Evolutionary conservation across 2,329 filamentous ascomycete species (phyloP).

Genomic region (Phialophora verrucosa): DNA sequence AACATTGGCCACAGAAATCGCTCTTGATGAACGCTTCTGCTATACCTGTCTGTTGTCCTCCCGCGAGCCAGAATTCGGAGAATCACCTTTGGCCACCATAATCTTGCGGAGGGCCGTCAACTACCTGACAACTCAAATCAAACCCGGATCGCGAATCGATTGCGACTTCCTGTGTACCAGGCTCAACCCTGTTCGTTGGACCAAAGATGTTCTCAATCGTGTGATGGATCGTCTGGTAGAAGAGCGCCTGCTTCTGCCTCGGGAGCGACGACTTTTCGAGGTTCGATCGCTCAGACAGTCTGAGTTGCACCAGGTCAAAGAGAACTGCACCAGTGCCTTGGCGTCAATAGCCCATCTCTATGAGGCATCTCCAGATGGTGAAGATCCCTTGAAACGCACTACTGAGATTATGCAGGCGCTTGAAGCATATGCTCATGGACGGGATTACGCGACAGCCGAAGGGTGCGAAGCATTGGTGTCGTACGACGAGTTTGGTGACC

Average conservation of each 20-base stretch:
- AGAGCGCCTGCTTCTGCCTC: slow-evolving; percentile 16
- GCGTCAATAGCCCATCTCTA: slow-evolving; percentile 23
- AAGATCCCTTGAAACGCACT: slow-evolving; percentile 1
- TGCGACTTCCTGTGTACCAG: slow-evolving; percentile 10
- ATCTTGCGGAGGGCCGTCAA: slow-evolving; percentile 17
- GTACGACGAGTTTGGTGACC: slow-evolving; percentile 20
- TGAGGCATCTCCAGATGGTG: not conserved
- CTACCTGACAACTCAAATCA: slow-evolving; percentile 12
- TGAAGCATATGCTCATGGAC: slow-evolving; percentile 20
- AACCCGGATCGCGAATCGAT: slow-evolving; percentile 8
- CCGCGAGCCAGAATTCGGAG: not conserved
- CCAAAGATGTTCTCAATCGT: slow-evolving; percentile 6
- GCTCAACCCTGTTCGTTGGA: slow-evolving; percentile 14
- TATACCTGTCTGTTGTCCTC: slow-evolving; percentile 32
- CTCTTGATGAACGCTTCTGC: slow-evolving; percentile 25
- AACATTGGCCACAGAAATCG: not conserved
- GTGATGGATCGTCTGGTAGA: slow-evolving; percentile 12
- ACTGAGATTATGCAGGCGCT: slow-evolving; percentile 3
- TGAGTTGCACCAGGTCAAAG: slow-evolving; percentile 11
- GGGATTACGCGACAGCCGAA: slow-evolving; percentile 21
- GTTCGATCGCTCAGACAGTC: slow-evolving; percentile 10
- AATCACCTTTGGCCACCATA: slow-evolving; percentile 19
- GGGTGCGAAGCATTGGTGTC: slow-evolving; percentile 13
- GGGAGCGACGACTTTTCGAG: slow-evolving; percentile 1
- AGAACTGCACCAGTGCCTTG: slow-evolving; percentile 17